Conservation (phyloP, 2,329 filamentous ascomycete genomes). For the Diaporthe vexans region DNA sequence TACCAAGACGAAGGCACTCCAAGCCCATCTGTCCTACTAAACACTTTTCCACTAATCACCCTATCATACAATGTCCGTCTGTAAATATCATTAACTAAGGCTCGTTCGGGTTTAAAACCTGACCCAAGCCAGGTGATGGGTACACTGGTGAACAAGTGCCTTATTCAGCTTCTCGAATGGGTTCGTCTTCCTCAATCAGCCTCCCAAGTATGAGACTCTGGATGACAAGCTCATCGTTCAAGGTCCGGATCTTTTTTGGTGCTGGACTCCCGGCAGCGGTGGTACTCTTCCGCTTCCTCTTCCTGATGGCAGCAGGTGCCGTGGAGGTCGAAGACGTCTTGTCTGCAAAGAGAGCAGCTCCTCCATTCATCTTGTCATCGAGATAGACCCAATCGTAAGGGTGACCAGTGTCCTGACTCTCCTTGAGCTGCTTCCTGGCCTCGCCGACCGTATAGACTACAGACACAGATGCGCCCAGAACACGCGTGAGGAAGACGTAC, state of each 20-base stretch:
- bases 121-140: background rate
- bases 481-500: slow-evolving; percentile 85
- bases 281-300: slow-evolving; percentile 61
- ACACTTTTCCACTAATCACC: background rate
- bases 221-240: slow-evolving; percentile 89
- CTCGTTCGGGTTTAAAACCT: background rate
- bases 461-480: slow-evolving; percentile 80
- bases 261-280: slow-evolving; percentile 49
- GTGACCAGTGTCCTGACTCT: slow-evolving; percentile 60
- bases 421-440: slow-evolving; percentile 71
- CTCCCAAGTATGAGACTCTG: slow-evolving; percentile 92
- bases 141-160: no score
- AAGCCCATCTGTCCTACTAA: background rate
- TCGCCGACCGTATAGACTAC: slow-evolving; percentile 76
- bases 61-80: slow-evolving; percentile 1
- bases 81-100: slow-evolving; percentile 9
- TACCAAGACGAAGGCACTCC: background rate
- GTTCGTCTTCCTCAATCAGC: slow-evolving; percentile 75
- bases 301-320: slow-evolving; percentile 45
- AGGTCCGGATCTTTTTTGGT: slow-evolving; percentile 71
- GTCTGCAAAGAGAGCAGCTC: slow-evolving; percentile 45
- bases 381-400: slow-evolving; percentile 82
- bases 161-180: slow-evolving; percentile 44
- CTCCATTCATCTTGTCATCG: slow-evolving; percentile 71
- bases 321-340: background rate